Base-by-base conservation (phyloP, 139 green algal species). In the Tetradesmus lagerheimii region DNA sequence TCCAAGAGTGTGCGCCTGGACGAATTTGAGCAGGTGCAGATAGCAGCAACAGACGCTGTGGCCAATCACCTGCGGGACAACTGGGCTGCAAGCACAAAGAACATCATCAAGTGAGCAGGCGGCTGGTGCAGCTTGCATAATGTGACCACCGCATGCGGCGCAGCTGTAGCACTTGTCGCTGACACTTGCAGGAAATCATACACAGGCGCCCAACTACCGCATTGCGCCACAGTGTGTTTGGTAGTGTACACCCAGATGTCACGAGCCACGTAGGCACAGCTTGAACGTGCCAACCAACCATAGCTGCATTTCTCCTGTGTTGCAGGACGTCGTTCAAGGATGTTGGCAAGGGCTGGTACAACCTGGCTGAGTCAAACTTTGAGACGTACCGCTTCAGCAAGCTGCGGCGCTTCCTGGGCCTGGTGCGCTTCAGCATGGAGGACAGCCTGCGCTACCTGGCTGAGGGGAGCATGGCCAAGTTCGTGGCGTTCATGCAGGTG, bases 281-380 rank as follows among this genome's bases (percentile, higher is more conserved):
- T 64, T 4, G 16, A 12, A 11, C 20, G 57, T 20, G 0, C 23
- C 57, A 71, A 23, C 57, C 31, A 4, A 71, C 57, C n/a, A 20
- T n/a, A 23, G 23, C 3, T 45, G 37, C 76, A 29, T 82, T 37
- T 11, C n/a, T 35, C 18, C n/a, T 14, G 29, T 29, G 39, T 47
- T n/a, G 31, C 91, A 93, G 90, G 83, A 82, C 77, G n/a, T 91
- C 89, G 2, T 93, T 95, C 83, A 93, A 92, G 53, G 91, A 93
- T 50, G 93, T 95, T 57, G 94, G 96, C 89, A 98, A 98, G 93
- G 96, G 96, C 76, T 98, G 96, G 96, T 98, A 96, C 94, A 96
- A 97, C 90, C 86, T 98, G 77, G 81, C 95, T 35, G 96, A 98
- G 92, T 89, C 80, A 57, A 95, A 95, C 89, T 96, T 92, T 89